Evolutionary conservation across 2,329 filamentous ascomycete species (phyloP).

Genomic region (Botrytis fabae): DNA sequence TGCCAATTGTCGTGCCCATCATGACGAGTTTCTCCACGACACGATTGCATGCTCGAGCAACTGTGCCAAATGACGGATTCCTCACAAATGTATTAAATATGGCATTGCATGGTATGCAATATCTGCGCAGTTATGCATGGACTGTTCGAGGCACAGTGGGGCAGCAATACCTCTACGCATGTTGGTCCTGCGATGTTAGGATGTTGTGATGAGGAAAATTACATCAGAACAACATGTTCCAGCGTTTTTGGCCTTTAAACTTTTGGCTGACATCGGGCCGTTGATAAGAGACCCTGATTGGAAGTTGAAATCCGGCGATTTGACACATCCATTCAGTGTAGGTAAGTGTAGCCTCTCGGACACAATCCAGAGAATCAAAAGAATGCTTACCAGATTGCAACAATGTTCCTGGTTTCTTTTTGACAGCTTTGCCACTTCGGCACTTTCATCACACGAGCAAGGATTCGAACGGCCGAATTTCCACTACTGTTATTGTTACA

Average conservation of each 20-base stretch:
- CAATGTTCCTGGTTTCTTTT: neutral
- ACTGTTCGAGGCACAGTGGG: neutral
- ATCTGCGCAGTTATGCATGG: neutral
- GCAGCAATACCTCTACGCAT: neutral
- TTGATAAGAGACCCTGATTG: neutral
- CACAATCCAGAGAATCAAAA: neutral
- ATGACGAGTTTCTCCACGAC: neutral
- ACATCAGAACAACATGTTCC: neutral
- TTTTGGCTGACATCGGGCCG: neutral
- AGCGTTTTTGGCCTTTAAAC: neutral
- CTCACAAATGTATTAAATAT: too few species aligned
- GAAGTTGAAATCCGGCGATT: neutral
- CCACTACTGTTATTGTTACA: neutral
- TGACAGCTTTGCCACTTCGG: slow-evolving; percentile 4
- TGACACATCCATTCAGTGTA: neutral
- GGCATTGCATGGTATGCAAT: neutral
- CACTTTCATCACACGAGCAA: neutral
- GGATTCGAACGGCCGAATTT: neutral
- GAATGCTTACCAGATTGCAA: neutral
- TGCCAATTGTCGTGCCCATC: neutral
- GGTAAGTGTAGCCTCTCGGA: neutral
- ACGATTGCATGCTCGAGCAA: neutral
- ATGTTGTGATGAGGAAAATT: neutral
- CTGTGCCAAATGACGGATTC: neutral
- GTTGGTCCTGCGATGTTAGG: neutral